Base-by-base conservation (phyloP, 2,329 filamentous ascomycete genomes). In the Aspergillus novofumigatus region DNA sequence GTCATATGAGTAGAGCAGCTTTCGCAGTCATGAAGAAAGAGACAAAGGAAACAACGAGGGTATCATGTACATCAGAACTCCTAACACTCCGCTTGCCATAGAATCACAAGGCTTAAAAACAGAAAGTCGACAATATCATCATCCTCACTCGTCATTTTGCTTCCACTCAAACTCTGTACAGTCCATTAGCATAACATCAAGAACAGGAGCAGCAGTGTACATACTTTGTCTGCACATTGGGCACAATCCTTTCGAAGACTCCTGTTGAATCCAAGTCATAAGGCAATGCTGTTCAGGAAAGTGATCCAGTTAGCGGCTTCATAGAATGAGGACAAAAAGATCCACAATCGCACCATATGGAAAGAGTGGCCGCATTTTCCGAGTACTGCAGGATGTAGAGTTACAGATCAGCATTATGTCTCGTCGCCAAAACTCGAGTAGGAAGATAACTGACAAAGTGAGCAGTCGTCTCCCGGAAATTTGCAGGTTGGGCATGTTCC, bases 321-420 rank as follows among this genome's bases (percentile, higher is more conserved):
- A n/a, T 41, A 9, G 20, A n/a, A 54, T 56, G 38, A 57, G 48
- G 47, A 52, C 32, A 65, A 53, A 21, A 25, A 52, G 55, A 45
- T 60, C 28, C 54, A 54, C 49, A 49, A 65, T 61, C 72, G 41
- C 75, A 95, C 92, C 90, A 96, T 95, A 76, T 99, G 94, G 71
- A 99, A 99, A 62, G 91, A 96, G 75, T 99, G 94, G 4, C 92
- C 93, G 77, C 94, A 99, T 80, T 93, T 95, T 47, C 94, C 94
- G 59, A 94, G 92, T 64, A 97, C 93, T 97, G 35, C 1, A 25
- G 21, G 3, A 44, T 28, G 29, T 53, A 20, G 5, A 44, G 42
- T 56, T 45, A n/a, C 7, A 38, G 41, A 47, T 59, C 28, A 50
- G 17, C 25, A 53, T 48, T 45, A 3, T 23, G 32, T 35, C 32